Conservation (phyloP, 345 rosid species). For the Citrus unshiu region DNA sequence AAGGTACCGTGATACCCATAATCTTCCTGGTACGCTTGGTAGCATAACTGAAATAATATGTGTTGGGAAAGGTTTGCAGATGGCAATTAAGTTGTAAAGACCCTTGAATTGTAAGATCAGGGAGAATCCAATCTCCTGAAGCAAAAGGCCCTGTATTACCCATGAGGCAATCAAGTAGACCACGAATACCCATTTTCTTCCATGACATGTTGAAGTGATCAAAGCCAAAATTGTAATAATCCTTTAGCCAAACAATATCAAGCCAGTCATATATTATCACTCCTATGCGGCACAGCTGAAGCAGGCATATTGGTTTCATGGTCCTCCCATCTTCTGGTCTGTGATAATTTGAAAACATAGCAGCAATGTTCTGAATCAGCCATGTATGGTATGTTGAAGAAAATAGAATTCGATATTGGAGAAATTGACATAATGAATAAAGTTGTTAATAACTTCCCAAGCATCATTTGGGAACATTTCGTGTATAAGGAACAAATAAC, state of each 20-base stretch:
- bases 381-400: background rate
- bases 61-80: constrained; percentile 66
- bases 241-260: constrained; percentile 79
- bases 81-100: constrained; percentile 51
- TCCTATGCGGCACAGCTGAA: constrained; percentile 80
- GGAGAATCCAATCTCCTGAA: constrained; percentile 86
- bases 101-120: constrained; percentile 93
- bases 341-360: constrained; percentile 11
- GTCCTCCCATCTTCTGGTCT: constrained; percentile 87
- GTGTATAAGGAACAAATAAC: background rate
- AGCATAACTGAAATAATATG: constrained; percentile 93
- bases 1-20: constrained; percentile 69
- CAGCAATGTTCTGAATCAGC: background rate
- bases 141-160: constrained; percentile 87
- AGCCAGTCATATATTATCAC: constrained; percentile 89
- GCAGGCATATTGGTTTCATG: constrained; percentile 67
- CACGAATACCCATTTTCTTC: constrained; percentile 64
- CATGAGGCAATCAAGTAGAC: constrained; percentile 62
- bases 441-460: background rate
- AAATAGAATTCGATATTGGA: background rate
- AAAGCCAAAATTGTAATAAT: constrained; percentile 89
- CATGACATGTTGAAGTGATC: constrained; percentile 86
- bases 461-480: background rate
- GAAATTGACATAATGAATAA: background rate
- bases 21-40: constrained; percentile 70